Conservation (phyloP, 768 basidiomycete species). For the Xerocomellus dryophilus region DNA sequence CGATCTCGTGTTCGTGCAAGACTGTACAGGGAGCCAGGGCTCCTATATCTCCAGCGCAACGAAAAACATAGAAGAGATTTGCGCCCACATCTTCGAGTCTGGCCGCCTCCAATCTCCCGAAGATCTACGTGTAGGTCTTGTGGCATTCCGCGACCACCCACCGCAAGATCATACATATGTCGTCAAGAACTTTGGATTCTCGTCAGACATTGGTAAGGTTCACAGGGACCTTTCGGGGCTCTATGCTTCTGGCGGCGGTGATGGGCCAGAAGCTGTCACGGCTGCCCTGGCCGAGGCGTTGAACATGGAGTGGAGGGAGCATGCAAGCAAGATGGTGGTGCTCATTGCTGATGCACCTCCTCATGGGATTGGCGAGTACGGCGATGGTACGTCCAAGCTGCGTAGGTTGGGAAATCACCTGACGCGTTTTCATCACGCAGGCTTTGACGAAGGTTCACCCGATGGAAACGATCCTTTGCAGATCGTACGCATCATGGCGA, state of each 20-base stretch:
- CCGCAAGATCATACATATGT: constrained; percentile 96
- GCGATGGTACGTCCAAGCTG: constrained; percentile 65
- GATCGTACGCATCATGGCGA: constrained; percentile 85
- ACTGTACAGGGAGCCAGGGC: constrained; percentile 91
- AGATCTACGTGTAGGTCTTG: constrained; percentile 87
- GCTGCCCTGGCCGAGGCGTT: constrained; percentile 85
- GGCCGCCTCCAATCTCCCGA: constrained; percentile 84
- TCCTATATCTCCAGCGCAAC: constrained; percentile 92
- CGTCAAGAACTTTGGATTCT: constrained; percentile 91
- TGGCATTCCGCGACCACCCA: constrained; percentile 96
- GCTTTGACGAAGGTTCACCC: constrained; percentile 91
- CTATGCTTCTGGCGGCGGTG: constrained; percentile 88
- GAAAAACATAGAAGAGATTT: constrained; percentile 95
- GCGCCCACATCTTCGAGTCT: constrained; percentile 90
- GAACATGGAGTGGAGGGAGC: constrained; percentile 86
- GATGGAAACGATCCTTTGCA: constrained; percentile 90
- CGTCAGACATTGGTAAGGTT: constrained; percentile 85
- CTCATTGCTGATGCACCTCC: constrained; percentile 97
- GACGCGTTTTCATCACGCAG: constrained; percentile 38
- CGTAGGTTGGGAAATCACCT: constrained; percentile 6
- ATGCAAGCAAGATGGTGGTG: constrained; percentile 93
- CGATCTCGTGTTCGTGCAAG: constrained; percentile 93
- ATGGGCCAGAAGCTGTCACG: constrained; percentile 96
- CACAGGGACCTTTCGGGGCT: constrained; percentile 78
- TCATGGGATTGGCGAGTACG: constrained; percentile 96